Base-by-base conservation (phyloP, 2,329 filamentous ascomycete species). In the Fusarium vanettenii region DNA sequence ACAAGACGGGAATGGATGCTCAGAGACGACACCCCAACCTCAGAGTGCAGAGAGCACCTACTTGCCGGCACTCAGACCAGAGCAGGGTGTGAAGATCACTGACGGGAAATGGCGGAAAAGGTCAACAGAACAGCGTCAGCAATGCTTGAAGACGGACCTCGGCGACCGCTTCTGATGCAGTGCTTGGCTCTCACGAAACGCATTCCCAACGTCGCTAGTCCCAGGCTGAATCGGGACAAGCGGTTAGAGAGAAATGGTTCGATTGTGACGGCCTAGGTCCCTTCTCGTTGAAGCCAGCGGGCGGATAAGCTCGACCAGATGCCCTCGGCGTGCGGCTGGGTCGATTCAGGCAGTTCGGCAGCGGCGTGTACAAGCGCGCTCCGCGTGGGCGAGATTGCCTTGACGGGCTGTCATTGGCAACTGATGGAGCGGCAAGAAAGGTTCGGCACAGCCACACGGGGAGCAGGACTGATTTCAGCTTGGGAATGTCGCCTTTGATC, bases 141-240 rank as follows among this genome's bases (percentile, higher is more conserved):
- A 60, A 57, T 61, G 50, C 61, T 66, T 62, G 48, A 63, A 64
- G 66, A 75, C 67, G 55, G 66, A 33, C 61, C 71, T 77, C 69
- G 76, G 76, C 74, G 72, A 66, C 67, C 60, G 70, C 60, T 67
- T 74, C 66, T 39, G 69, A 69, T 73, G 67, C 67, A 76, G 62
- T 68, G 52, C 66, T 74, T 72, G 66, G 72, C 48, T 66, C 68
- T 74, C 72, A 39, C 35, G 55, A 75, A 72, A 65, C 69, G 61
- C 72, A 74, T 74, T 75, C 69, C 72, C 60, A 74, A 70, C 64
- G 65, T 70, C 45, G 60, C 52, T 31, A 50, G 29, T 43, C 74
- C 73, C 77, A 50, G 50, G 39, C 75, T 78, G 48, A 55, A 79
- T 71, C 59, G 65, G 72, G 77, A 16, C 61, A 79, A 74, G 75